phyloP scores from a whole-genome alignment of 2,329 filamentous ascomycete species.

The Talaromyces sp. region DNA sequence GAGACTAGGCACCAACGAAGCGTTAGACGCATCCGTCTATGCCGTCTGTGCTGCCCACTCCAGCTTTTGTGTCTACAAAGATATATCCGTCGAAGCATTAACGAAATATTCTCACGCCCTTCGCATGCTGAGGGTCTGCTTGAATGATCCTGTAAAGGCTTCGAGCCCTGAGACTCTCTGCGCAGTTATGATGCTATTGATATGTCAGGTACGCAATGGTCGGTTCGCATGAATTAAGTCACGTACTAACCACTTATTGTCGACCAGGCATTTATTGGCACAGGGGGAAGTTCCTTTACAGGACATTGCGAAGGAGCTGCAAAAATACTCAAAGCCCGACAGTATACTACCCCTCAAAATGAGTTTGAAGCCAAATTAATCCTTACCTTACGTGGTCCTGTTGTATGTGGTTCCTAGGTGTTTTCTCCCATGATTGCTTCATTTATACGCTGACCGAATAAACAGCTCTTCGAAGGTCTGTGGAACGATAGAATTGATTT shows the following conservation, averaged over 20 bases:
- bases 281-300: conserved; percentile 3
- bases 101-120: conserved; percentile 29
- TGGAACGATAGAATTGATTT: conserved; percentile 31
- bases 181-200: conserved; percentile 32
- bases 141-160: conserved; percentile 29
- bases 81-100: conserved; percentile 18
- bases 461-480: conserved; percentile 32
- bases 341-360: conserved; percentile 24
- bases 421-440: not conserved
- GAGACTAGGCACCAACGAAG: conserved; percentile 43
- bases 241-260: not conserved
- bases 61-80: conserved; percentile 19
- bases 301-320: conserved; percentile 34
- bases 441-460: not conserved
- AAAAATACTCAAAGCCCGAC: conserved; percentile 31
- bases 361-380: conserved; percentile 32
- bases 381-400: conserved; percentile 30
- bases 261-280: not conserved
- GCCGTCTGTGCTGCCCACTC: conserved; percentile 26
- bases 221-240: not conserved
- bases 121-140: conserved; percentile 20
- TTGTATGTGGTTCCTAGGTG: conserved; percentile 21
- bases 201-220: conserved; percentile 24
- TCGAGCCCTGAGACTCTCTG: conserved; percentile 30
- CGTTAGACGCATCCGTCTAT: conserved; percentile 40